Conservation (phyloP, 768 basidiomycete genomes). For the Suillus occidentalis region DNA sequence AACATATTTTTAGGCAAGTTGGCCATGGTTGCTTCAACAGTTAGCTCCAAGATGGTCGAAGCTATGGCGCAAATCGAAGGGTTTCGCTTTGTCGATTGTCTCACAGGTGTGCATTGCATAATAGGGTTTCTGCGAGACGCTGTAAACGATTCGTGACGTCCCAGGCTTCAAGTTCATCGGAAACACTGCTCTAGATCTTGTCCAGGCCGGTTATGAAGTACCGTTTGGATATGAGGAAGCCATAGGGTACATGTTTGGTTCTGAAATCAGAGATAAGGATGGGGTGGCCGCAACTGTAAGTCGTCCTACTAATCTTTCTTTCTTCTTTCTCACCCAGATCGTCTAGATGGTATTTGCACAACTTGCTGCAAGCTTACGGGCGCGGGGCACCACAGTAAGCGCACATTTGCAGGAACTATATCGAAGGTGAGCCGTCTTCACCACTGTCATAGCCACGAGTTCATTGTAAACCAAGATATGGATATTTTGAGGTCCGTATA, state of each 20-base stretch:
- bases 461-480: constrained; percentile 50
- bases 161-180: constrained; percentile 90
- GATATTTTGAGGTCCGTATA: constrained; percentile 67
- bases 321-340: background rate
- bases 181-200: constrained; percentile 71
- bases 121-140: background rate
- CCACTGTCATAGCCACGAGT: background rate
- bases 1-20: constrained; percentile 52
- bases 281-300: constrained; percentile 78
- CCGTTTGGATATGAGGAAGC: constrained; percentile 91
- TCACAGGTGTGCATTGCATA: constrained; percentile 59
- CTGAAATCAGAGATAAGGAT: constrained; percentile 81
- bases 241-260: constrained; percentile 88
- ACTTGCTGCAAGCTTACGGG: constrained; percentile 52
- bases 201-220: constrained; percentile 64
- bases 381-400: constrained; percentile 52
- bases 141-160: background rate
- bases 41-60: constrained; percentile 89
- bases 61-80: constrained; percentile 74
- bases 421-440: constrained; percentile 40
- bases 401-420: constrained; percentile 66
- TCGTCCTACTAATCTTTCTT: background rate
- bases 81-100: constrained; percentile 81
- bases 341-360: constrained; percentile 67
- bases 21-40: constrained; percentile 87